Base-by-base conservation (phyloP, 495 filamentous ascomycete genomes). In the Aspergillus homomorphus region DNA sequence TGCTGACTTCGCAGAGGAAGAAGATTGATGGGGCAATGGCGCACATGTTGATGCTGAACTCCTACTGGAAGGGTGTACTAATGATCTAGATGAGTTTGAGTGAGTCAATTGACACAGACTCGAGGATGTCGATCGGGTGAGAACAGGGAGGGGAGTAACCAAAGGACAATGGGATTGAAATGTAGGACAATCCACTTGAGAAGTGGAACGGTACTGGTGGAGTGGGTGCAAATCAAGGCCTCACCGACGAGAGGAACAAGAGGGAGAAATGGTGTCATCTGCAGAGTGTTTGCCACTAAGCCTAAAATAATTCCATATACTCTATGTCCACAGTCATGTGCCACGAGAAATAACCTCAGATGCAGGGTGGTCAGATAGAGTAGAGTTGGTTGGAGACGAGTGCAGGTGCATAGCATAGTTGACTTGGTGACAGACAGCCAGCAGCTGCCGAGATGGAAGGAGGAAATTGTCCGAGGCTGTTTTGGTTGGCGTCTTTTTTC, bases 401-500 rank as follows among this genome's bases (percentile, higher is more conserved):
- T 38, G 2, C 4, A 38, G 33, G 33, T 38, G 33, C 33, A 38
- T 38, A 38, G n/a, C 33, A 12, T 38, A 7, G 33, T 10, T 38
- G 12, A 5, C 12, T n/a, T n/a, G n/a, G 33, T 14, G 33, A 38
- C 12, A 14, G 12, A n/a, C n/a, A n/a, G n/a, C n/a, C 33, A 38
- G 33, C 33, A 7, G 33, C 33, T 38, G 33, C 33, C 33, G 33
- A 38, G 33, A 38, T 38, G 10, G 33, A 38, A 38, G 33, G 33
- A 38, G 33, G 33, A 14, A 38, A 50, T 9, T 15, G 16, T 26
- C 46, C 46, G 46, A 28, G 46, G 46, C 14, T 26, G 46, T 28
- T 51, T 38, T 38, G 5, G 33, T 38, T 38, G 33, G 48, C 23
- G 48, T 24, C 41, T 26, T 51, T 56, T 45, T 57, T 58, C 12